A percentile compares a stretch with the other conserved stretches of the same genome.
phyloP scores from a whole-genome alignment of 2,329 filamentous ascomycete genomes.

The Cytospora paraplurivora region DNA sequence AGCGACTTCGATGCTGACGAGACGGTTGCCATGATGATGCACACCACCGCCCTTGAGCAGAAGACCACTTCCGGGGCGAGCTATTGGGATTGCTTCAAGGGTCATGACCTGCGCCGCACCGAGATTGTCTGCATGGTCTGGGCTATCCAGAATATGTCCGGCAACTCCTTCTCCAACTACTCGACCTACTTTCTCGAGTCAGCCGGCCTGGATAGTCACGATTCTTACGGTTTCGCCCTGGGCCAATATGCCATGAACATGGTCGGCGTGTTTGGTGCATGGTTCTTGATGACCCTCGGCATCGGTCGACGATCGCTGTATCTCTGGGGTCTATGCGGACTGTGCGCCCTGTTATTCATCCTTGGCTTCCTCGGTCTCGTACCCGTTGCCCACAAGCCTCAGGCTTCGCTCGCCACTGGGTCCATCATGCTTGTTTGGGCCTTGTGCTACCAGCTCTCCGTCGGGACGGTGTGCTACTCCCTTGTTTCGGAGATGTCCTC shows the following conservation, averaged over 20 bases:
- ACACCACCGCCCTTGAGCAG: conserved; percentile 80
- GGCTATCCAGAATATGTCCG: conserved; percentile 65
- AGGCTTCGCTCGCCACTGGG: conserved; percentile 76
- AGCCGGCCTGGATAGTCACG: conserved; percentile 54
- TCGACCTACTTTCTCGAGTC: conserved; percentile 65
- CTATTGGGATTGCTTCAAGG: conserved; percentile 84
- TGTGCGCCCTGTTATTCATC: conserved; percentile 76
- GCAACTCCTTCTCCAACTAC: conserved; percentile 67
- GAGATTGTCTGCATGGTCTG: conserved; percentile 69
- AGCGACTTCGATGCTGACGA: conserved; percentile 79
- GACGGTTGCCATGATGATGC: conserved; percentile 89
- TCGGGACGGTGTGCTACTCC: conserved; percentile 88
- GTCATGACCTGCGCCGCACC: conserved; percentile 75
- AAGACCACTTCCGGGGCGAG: conserved; percentile 71
- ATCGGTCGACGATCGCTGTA: conserved; percentile 77
- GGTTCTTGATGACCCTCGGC: conserved; percentile 75
- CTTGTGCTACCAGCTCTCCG: conserved; percentile 80
- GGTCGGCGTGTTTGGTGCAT: conserved; percentile 78
- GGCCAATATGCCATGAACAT: conserved; percentile 73
- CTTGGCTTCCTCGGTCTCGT: conserved; percentile 84
- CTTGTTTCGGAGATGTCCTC: conserved; percentile 84
- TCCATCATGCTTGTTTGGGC: conserved; percentile 84
- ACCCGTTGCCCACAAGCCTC: conserved; percentile 56
- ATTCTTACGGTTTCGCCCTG: conserved; percentile 62
- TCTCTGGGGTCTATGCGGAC: conserved; percentile 70